phyloP scores from a whole-genome alignment of 2,329 filamentous ascomycete species.

The Aspergillus fijiensis region DNA sequence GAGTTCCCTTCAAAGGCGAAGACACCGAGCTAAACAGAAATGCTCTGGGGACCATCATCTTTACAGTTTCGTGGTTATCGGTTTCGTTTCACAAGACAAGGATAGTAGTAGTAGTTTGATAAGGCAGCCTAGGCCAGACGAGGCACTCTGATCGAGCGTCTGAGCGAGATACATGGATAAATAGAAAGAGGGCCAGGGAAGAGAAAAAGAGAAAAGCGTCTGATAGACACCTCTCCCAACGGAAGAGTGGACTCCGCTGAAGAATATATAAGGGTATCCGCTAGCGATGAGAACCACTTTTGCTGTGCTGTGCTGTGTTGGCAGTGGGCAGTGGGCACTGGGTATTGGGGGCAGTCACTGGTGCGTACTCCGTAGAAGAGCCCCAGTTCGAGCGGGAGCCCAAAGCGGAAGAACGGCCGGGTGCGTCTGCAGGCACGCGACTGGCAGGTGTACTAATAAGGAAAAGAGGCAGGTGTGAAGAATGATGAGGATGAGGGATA shows the following conservation, averaged over 20 bases:
- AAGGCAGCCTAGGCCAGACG: slow-evolving; percentile 31
- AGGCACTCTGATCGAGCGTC: slow-evolving; percentile 42
- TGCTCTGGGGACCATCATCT: slow-evolving; percentile 45
- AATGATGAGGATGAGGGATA: background rate
- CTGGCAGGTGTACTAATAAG: slow-evolving; percentile 11
- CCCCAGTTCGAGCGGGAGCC: slow-evolving; percentile 15
- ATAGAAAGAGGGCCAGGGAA: background rate
- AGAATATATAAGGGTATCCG: slow-evolving; percentile 5
- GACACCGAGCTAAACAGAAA: slow-evolving; percentile 39
- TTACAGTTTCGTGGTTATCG: slow-evolving; percentile 17
- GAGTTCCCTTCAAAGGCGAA: slow-evolving; percentile 19
- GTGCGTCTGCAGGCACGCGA: slow-evolving; percentile 26
- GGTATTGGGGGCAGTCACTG: too few species aligned
- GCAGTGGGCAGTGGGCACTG: too few species aligned
- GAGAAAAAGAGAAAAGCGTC: slow-evolving; percentile 7
- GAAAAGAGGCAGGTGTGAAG: background rate
- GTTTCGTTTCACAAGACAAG: slow-evolving; percentile 13
- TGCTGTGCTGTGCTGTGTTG: slow-evolving; percentile 21
- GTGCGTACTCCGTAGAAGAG: slow-evolving; percentile 12
- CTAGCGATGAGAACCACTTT: slow-evolving; percentile 11
- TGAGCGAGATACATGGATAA: slow-evolving; percentile 43
- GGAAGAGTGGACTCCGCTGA: slow-evolving; percentile 7
- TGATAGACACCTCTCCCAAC: slow-evolving; percentile 3
- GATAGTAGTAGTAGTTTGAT: slow-evolving; percentile 14
- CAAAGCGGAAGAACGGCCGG: slow-evolving; percentile 19